phyloP scores from a whole-genome alignment of 441 rosid species.

The Gossypium trilobum region DNA sequence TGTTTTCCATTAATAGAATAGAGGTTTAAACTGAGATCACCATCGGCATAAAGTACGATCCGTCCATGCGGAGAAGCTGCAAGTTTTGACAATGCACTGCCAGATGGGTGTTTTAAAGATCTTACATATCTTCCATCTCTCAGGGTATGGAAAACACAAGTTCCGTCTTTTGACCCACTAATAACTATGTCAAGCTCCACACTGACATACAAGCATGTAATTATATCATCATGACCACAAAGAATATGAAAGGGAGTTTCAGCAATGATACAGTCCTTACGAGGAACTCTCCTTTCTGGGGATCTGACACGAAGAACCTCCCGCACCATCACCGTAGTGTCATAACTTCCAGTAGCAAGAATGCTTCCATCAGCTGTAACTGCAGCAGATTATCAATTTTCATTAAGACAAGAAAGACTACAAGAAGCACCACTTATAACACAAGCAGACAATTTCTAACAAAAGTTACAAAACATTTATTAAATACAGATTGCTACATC shows the following conservation, averaged over 20 bases:
- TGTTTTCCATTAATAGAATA: conserved; percentile 94
- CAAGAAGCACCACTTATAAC: not conserved
- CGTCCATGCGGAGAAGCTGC: conserved; percentile 78
- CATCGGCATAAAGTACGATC: conserved; percentile 73
- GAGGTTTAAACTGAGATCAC: conserved; percentile 83
- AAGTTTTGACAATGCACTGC: conserved; percentile 77
- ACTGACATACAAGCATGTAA: conserved; percentile 77
- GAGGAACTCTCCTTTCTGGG: conserved; percentile 58
- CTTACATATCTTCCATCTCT: conserved; percentile 88
- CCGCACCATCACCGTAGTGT: conserved; percentile 98
- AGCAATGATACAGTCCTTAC: conserved; percentile 63
- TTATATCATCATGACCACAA: conserved; percentile 90
- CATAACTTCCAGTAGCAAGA: conserved; percentile 96
- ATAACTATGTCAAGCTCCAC: conserved; percentile 89
- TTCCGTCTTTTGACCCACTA: conserved; percentile 98
- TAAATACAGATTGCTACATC: too few relatives aligned
- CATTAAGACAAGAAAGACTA: conserved; percentile 11
- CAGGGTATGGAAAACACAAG: conserved; percentile 83
- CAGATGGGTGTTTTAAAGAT: conserved; percentile 78
- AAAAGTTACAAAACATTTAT: too few relatives aligned
- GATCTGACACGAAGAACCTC: conserved; percentile 51
- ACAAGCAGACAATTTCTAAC: too few relatives aligned
- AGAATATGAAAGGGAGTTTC: conserved; percentile 92
- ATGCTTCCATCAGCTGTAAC: conserved; percentile 77
- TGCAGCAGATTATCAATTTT: conserved; percentile 34